Conservation (phyloP, 2,329 filamentous ascomycete genomes). For the Exophiala xenobiotica region DNA sequence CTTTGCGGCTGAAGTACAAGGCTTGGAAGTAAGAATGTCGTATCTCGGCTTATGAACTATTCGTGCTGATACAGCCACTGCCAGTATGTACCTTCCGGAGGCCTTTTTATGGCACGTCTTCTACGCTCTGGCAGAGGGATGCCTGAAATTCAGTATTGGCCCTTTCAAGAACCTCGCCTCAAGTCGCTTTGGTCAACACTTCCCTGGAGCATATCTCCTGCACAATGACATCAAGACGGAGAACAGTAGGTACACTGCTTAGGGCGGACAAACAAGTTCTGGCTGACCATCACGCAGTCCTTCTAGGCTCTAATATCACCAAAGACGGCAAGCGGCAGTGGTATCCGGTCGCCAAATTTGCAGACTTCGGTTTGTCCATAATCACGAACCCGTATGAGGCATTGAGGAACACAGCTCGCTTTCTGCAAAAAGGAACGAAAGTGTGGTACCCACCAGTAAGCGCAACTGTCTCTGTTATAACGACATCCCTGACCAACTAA, state of each 20-base stretch:
- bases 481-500: neutral
- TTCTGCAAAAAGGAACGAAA: neutral
- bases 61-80: neutral
- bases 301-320: constrained; percentile 7
- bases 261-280: no score
- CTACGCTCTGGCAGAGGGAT: constrained; percentile 14
- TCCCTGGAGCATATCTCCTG: constrained; percentile 11
- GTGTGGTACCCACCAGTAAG: constrained; percentile 10
- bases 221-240: constrained; percentile 24
- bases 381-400: constrained; percentile 11
- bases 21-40: constrained; percentile 21
- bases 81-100: constrained; percentile 22
- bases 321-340: neutral
- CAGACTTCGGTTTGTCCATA: constrained; percentile 22
- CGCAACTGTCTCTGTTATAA: neutral
- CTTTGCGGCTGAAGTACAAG: constrained; percentile 21
- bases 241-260: constrained; percentile 4
- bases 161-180: constrained; percentile 10
- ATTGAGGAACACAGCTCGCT: neutral
- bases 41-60: no score
- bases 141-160: constrained; percentile 7
- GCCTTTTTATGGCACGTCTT: constrained; percentile 26
- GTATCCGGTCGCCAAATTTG: constrained; percentile 23
- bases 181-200: constrained; percentile 8
- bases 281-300: no score